Evolutionary conservation across 2,329 filamentous ascomycete genomes (phyloP), one percentile per base, ranked within the genome.

Genomic region (Chalaropsis ovoidea): DNA sequence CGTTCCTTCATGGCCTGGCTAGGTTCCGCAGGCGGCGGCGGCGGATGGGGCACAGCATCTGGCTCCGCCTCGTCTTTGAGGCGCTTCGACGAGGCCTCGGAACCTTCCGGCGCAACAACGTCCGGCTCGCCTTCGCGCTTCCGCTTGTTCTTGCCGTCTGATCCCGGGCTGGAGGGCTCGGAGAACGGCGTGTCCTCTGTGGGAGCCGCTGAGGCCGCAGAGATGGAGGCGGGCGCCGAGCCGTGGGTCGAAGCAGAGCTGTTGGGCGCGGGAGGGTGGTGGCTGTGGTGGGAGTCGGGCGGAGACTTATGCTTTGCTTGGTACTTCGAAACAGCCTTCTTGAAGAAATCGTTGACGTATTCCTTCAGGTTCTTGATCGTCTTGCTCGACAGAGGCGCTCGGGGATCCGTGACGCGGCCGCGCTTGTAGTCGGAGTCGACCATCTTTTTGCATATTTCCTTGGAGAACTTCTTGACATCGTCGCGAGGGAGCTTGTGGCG

Each of bases 351-450:
- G 69, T 88, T 87, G 67, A 92, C 90, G 72, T 88, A 90, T 66
- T 84, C 86, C 76, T 90, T 95, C 67, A 96, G 84, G 69, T 91
- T 90, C 72, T 86, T 87, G 70, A 87, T 83, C 71, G 94, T 89
- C 72, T 90, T 92, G 43, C 88, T 82, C 35, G 82, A 83, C 69
- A 96, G 86, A 61, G 73, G 71, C n/a, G 73, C 73, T 13, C 84
- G 89, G 0, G 91, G 93, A 71, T 96, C 87, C 58, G 84, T 82
- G 10, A 96, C 91, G n/a, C 90, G 86, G 61, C 86, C 84, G 72
- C 93, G 88, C 74, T 95, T 95, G 77, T 89, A 96, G 74, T 97
- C 93, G 0, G 90, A 94, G 19, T 89, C 84, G 22, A 96, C 92
- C 15, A 97, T 82, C 75, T 93, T 95, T 76, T 96, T 96, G 66